phyloP scores from a whole-genome alignment of 805 yeast species.

The Saturnispora saitoi region DNA sequence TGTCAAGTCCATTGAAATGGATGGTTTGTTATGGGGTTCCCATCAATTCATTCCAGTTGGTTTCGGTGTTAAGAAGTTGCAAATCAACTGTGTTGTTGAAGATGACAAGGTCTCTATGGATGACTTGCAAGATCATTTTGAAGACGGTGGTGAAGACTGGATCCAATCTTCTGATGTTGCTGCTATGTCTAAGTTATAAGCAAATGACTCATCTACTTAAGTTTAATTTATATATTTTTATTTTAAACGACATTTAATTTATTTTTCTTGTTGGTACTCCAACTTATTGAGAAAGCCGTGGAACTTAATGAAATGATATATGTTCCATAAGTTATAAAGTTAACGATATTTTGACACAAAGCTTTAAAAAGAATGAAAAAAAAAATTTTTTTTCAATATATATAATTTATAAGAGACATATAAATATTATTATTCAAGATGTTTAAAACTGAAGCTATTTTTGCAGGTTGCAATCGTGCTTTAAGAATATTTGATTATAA shows the following conservation, averaged over 20 bases:
- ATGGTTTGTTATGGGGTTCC: slow-evolving; percentile 98
- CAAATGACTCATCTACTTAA: neutral
- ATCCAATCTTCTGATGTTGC: slow-evolving; percentile 98
- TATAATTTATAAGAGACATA: too few species aligned
- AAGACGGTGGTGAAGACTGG: slow-evolving; percentile 90
- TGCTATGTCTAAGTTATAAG: slow-evolving; percentile 96
- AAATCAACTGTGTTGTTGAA: slow-evolving; percentile 96
- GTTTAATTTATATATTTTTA: neutral
- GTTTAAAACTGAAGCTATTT: slow-evolving; percentile 42
- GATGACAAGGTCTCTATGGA: slow-evolving; percentile 92
- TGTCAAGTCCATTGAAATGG: slow-evolving; percentile 78
- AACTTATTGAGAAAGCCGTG: too few species aligned
- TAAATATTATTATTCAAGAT: neutral
- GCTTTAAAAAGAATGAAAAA: neutral
- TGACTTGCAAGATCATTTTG: slow-evolving; percentile 68
- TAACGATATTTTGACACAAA: too few species aligned
- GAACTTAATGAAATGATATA: too few species aligned
- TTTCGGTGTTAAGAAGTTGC: slow-evolving; percentile 98
- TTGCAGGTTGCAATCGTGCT: slow-evolving; percentile 67
- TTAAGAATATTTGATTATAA: slow-evolving; percentile 50
- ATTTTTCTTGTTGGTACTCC: neutral
- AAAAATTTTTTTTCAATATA: neutral
- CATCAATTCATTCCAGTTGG: slow-evolving; percentile 94
- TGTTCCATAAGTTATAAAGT: too few species aligned
- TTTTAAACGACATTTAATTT: neutral